These are phyloP conservation scores for Epithele typhae DNA, from an alignment of 768 basidiomycete species.

Conservation along the genomic window DNA sequence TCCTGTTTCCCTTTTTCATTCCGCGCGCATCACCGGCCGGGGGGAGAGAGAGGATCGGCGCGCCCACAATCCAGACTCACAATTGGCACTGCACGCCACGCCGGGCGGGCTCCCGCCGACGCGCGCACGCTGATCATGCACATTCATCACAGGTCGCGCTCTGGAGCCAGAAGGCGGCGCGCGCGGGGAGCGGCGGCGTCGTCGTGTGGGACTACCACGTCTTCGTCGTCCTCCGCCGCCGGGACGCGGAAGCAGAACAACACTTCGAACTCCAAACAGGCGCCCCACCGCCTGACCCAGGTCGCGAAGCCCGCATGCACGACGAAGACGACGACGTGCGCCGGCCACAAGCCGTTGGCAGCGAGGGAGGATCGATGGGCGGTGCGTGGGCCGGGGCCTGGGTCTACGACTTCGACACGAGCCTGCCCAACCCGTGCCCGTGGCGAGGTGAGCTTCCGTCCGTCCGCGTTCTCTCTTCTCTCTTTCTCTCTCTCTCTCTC, in stretches of 20 bases:
- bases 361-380: too few species aligned
- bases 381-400: slow-evolving; percentile 30
- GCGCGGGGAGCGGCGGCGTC: slow-evolving; percentile 18
- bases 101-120: too few species aligned
- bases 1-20: too few species aligned
- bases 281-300: too few species aligned
- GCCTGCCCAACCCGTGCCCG: slow-evolving; percentile 45
- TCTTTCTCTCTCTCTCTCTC: not conserved
- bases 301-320: not conserved
- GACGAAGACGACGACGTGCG: not conserved
- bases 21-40: too few species aligned
- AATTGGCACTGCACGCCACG: too few species aligned
- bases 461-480: too few species aligned
- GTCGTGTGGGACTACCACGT: slow-evolving; percentile 80
- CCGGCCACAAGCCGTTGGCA: too few species aligned
- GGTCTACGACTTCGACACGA: slow-evolving; percentile 71
- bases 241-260: not conserved
- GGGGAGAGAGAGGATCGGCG: too few species aligned
- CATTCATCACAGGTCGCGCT: slow-evolving; percentile 57
- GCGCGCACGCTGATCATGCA: too few species aligned
- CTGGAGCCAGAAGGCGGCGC: slow-evolving; percentile 51
- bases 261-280: not conserved
- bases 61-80: too few species aligned
- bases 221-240: slow-evolving; percentile 48
- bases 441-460: slow-evolving; percentile 38